phyloP scores from a whole-genome alignment of 2,329 filamentous ascomycete genomes.

The Ceratocystis colombiana region DNA sequence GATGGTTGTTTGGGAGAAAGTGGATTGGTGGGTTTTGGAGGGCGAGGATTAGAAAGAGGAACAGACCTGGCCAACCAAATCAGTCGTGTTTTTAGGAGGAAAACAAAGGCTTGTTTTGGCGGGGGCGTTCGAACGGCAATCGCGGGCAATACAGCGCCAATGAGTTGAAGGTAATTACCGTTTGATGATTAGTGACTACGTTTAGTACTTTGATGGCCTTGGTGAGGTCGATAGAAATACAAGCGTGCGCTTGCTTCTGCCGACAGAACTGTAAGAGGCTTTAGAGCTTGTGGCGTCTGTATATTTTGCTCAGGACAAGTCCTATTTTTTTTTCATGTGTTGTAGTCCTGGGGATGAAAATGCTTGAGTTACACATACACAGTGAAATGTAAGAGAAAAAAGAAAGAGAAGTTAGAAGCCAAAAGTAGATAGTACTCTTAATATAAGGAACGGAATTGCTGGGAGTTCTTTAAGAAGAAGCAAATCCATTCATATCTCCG shows the following conservation, averaged over 20 bases:
- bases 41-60: not conserved
- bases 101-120: constrained; percentile 10
- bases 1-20: not conserved
- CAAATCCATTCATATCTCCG: too few relatives aligned
- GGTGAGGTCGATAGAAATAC: not conserved
- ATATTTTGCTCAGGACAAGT: not conserved
- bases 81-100: not conserved
- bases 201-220: not conserved
- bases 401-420: not conserved
- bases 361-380: constrained; percentile 3
- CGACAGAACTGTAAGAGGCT: too few relatives aligned
- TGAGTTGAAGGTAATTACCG: not conserved
- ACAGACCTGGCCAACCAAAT: constrained; percentile 6
- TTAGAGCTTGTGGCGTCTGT: not conserved
- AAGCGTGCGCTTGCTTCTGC: not conserved
- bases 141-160: not conserved
- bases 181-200: not conserved
- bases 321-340: not conserved
- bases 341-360: not conserved
- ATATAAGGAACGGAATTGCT: too few relatives aligned
- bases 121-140: not conserved
- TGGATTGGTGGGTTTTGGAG: not conserved
- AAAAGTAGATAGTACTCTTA: not conserved
- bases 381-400: not conserved
- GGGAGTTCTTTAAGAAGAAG: too few relatives aligned